Conservation (phyloP, 306 rosid genomes). For the Morella rubra region DNA sequence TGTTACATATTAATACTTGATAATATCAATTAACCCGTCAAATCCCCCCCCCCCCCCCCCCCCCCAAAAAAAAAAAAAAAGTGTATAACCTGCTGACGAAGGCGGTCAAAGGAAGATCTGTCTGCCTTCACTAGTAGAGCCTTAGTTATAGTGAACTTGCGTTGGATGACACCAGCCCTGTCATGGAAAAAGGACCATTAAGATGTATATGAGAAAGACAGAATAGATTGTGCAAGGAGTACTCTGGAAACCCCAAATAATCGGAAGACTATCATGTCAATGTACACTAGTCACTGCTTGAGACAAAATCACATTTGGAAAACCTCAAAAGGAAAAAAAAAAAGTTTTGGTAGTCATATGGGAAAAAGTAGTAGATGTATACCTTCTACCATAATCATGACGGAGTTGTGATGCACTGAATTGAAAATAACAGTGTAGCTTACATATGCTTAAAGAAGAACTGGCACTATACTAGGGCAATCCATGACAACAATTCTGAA, state of each 20-base stretch:
- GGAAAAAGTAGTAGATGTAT: background rate
- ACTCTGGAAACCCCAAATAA: background rate
- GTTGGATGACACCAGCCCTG: constrained; percentile 79
- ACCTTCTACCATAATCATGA: background rate
- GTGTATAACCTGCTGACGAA: constrained; percentile 68
- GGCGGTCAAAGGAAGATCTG: constrained; percentile 78
- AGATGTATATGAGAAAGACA: background rate
- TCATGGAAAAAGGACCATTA: constrained; percentile 13
- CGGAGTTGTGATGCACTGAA: background rate
- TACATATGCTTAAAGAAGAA: background rate
- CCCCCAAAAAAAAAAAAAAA: constrained; percentile 7
- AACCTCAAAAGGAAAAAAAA: background rate
- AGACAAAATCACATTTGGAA: background rate
- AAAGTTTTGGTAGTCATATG: background rate
- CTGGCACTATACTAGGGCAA: constrained; percentile 10
- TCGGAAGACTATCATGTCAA: background rate
- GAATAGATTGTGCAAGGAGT: background rate
- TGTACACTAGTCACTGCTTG: background rate
- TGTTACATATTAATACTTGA: constrained; percentile 16
- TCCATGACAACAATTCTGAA: background rate
- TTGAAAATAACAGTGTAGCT: background rate
- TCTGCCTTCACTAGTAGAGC: constrained; percentile 84
- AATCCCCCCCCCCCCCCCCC: background rate
- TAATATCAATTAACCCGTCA: constrained; percentile 3
- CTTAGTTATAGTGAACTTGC: constrained; percentile 74